These are phyloP conservation scores for Calycina herbarum DNA, from an alignment of 2,329 filamentous ascomycete genomes.

Conservation along the genomic window DNA sequence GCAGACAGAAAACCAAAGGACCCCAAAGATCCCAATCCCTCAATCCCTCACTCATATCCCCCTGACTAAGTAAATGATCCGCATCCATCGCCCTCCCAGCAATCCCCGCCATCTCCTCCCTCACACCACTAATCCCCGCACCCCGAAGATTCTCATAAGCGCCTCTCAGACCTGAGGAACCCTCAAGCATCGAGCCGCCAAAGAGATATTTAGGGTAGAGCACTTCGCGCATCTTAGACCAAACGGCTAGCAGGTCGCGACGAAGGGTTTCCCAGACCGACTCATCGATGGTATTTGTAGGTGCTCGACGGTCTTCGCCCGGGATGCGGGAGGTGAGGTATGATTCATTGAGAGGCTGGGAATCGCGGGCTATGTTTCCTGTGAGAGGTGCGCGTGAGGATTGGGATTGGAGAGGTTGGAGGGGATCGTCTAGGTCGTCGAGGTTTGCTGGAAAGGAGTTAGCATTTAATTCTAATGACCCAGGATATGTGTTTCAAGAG, in stretches of 20 bases:
- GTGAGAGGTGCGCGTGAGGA: conserved; percentile 78
- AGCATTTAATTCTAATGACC: neutral
- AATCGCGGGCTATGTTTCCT: conserved; percentile 69
- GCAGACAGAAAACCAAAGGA: conserved; percentile 87
- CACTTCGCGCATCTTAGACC: conserved; percentile 98
- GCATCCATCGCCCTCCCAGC: conserved; percentile 63
- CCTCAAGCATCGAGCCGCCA: conserved; percentile 64
- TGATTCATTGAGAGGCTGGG: conserved; percentile 64
- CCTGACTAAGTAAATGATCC: conserved; percentile 59
- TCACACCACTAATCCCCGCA: conserved; percentile 57
- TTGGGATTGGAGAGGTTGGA: conserved; percentile 67
- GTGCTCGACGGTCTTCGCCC: conserved; percentile 87
- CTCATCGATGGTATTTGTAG: conserved; percentile 94
- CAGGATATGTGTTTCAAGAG: neutral
- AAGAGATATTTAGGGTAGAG: conserved; percentile 94
- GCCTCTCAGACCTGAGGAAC: conserved; percentile 54
- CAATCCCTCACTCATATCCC: conserved; percentile 83
- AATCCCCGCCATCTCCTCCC: conserved; percentile 62
- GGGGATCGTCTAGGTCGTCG: conserved; percentile 90
- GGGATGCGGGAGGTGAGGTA: conserved; percentile 88
- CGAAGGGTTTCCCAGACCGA: conserved; percentile 96
- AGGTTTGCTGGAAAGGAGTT: conserved; percentile 26
- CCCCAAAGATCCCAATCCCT: conserved; percentile 99
- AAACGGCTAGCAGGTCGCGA: conserved; percentile 86
- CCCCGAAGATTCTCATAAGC: conserved; percentile 62